These are phyloP conservation scores for Cystoisospora suis DNA, from an alignment of 169 alveolate species.

Conservation along the genomic window DNA sequence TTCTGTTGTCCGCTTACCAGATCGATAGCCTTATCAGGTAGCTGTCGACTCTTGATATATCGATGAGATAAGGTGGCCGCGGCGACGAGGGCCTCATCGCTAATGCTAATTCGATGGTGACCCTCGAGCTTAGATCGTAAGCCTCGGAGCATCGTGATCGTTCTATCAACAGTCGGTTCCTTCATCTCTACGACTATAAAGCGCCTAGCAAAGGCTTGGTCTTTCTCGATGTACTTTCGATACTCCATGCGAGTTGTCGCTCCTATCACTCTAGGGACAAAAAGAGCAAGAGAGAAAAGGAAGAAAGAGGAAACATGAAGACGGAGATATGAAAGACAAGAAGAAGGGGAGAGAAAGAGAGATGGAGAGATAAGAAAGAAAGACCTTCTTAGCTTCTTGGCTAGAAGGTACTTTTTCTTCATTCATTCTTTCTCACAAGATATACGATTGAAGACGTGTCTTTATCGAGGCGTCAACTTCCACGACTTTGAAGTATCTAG, in stretches of 20 bases:
- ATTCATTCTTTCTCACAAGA: neutral
- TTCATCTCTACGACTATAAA: slow-evolving; percentile 59
- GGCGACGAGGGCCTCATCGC: slow-evolving; percentile 79
- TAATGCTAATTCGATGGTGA: slow-evolving; percentile 79
- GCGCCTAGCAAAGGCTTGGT: slow-evolving; percentile 85
- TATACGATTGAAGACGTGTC: neutral
- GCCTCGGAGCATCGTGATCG: slow-evolving; percentile 4
- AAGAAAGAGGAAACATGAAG: too few relatives aligned
- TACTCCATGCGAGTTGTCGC: slow-evolving; percentile 89
- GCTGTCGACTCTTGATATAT: slow-evolving; percentile 67
- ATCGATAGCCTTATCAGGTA: slow-evolving; percentile 89
- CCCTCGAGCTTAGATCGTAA: slow-evolving; percentile 75
- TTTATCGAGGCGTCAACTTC: neutral
- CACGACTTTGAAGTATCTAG: too few relatives aligned
- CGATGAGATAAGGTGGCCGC: slow-evolving; percentile 79
- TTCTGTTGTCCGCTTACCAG: slow-evolving; percentile 66
- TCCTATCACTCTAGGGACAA: slow-evolving; percentile 78
- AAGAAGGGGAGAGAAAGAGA: too few relatives aligned
- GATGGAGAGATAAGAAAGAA: too few relatives aligned
- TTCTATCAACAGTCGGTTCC: slow-evolving; percentile 6
- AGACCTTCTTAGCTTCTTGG: too few relatives aligned
- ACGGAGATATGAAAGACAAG: too few relatives aligned
- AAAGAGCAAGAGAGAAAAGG: neutral
- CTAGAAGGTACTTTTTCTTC: neutral
- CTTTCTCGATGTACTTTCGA: slow-evolving; percentile 83